Base-by-base conservation (phyloP, 1,284 basidiomycete genomes). In the Tetrapyrgos nigripes region DNA sequence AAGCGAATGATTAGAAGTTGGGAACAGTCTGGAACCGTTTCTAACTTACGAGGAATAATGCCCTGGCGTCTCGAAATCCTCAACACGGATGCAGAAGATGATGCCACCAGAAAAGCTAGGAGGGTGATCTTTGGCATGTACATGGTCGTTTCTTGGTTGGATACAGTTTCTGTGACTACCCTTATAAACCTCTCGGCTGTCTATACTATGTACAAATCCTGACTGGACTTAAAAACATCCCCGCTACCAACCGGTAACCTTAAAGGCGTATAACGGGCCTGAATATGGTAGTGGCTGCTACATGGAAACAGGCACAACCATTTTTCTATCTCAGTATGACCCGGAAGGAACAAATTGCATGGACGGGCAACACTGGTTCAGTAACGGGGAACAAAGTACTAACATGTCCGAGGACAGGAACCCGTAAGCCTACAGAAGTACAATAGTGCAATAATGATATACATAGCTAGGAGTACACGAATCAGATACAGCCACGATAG, bases 401-500 rank as follows among this genome's bases (percentile, higher is more conserved):
- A 17, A 17, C n/a, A 48, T 24, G 17, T 50, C 11, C 14, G 11
- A 45, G 43, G 26, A 21, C 26, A 45, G 43, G 43, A 45, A 14
- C 43, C 21, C 21, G 19, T 50, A 50, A 29, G 23, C 11, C 27
- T 29, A 50, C 11, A 50, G 17, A 40, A 40, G 8, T 40, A 50
- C 48, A 29, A 27, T 4, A 21, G 17, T 13, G 19, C 1, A 28
- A n/a, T 28, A 17, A 29, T 10, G 27, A 11, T 29, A 45, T 37
- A 19, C 10, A 50, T 31, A 50, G 24, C 48, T 28, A 31, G 27
- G 4, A 50, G 5, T 29, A 31, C 48, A 50, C 27, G 14, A 10
- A n/a, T 27, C 27, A 28, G 31, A 45, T 40, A 57, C 37, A 43
- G 14, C 11, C 27, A 33, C 48, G 48, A 50, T 29, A 57, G 35